Conservation (phyloP, 2,329 filamentous ascomycete species). For the Sporothrix globosa region DNA sequence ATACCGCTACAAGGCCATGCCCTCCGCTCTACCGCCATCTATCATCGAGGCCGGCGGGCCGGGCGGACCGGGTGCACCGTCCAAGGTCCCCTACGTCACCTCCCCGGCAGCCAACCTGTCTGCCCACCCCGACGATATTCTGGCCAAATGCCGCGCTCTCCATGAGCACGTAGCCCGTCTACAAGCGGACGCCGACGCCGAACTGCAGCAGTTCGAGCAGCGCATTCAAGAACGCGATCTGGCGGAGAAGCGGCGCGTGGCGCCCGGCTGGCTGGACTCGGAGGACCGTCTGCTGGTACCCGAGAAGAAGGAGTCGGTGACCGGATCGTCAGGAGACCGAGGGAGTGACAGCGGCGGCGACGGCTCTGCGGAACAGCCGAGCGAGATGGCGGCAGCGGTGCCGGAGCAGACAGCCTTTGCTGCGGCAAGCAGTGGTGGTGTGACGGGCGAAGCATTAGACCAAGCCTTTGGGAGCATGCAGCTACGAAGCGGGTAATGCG, state of each 20-base stretch:
- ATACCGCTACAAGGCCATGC: constrained; percentile 91
- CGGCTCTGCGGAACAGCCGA: constrained; percentile 22
- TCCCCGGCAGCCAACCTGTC: constrained; percentile 78
- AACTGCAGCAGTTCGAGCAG: constrained; percentile 71
- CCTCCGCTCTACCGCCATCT: constrained; percentile 78
- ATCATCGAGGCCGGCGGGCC: constrained; percentile 49
- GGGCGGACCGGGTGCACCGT: constrained; percentile 42
- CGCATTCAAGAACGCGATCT: constrained; percentile 66
- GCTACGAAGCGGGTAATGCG: neutral
- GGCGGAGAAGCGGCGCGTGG: constrained; percentile 77
- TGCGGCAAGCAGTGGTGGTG: constrained; percentile 11
- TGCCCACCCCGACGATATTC: constrained; percentile 84
- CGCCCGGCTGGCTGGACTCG: constrained; percentile 80
- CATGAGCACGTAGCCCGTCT: constrained; percentile 73
- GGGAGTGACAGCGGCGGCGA: constrained; percentile 36
- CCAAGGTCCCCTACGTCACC: constrained; percentile 71
- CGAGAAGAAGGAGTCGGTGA: constrained; percentile 51
- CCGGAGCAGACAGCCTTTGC: constrained; percentile 8
- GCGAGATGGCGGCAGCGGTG: constrained; percentile 36
- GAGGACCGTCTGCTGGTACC: constrained; percentile 71
- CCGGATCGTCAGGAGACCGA: constrained; percentile 42
- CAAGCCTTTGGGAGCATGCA: constrained; percentile 34
- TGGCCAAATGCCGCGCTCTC: constrained; percentile 77
- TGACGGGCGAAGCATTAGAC: constrained; percentile 34
- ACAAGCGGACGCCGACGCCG: constrained; percentile 67